Conservation (phyloP, 768 basidiomycete genomes). For the Xerocomellus chrysenteron region DNA sequence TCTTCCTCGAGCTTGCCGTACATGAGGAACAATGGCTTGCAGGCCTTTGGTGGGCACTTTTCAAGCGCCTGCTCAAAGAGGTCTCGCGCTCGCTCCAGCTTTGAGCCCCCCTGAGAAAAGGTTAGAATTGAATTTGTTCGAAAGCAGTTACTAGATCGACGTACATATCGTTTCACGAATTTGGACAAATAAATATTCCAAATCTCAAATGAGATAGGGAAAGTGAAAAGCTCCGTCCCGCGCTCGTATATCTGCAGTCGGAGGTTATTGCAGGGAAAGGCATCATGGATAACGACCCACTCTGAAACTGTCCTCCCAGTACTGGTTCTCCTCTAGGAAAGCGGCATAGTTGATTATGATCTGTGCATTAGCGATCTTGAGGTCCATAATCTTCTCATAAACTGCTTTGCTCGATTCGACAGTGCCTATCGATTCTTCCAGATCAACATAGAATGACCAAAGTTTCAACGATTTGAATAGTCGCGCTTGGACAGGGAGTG, state of each 20-base stretch:
- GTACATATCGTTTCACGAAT: slow-evolving; percentile 93
- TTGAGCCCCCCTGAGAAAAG: slow-evolving; percentile 72
- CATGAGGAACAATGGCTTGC: slow-evolving; percentile 94
- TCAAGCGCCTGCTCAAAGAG: slow-evolving; percentile 97
- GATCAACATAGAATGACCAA: slow-evolving; percentile 98
- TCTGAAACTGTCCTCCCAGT: slow-evolving; percentile 99
- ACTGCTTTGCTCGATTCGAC: slow-evolving; percentile 89
- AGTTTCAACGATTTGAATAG: slow-evolving; percentile 97
- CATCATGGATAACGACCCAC: slow-evolving; percentile 48
- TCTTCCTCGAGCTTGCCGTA: slow-evolving; percentile 97
- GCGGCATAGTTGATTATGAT: slow-evolving; percentile 96
- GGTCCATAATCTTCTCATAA: slow-evolving; percentile 94
- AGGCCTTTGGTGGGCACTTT: slow-evolving; percentile 92
- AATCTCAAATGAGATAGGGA: slow-evolving; percentile 96
- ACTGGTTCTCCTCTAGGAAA: slow-evolving; percentile 96
- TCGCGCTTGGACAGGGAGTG: slow-evolving; percentile 81
- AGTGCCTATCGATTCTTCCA: slow-evolving; percentile 95
- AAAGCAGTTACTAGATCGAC: slow-evolving; percentile 30
- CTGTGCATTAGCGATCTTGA: slow-evolving; percentile 97
- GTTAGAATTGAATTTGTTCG: slow-evolving; percentile 1
- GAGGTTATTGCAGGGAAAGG: slow-evolving; percentile 6
- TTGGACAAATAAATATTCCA: slow-evolving; percentile 99
- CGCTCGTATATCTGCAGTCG: slow-evolving; percentile 81
- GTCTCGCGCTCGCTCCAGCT: slow-evolving; percentile 94
- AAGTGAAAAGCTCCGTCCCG: slow-evolving; percentile 95